Evolutionary conservation across 192 early-diverging fungal species (phyloP).

Genomic region (Gorgonomyces haynaldii): DNA sequence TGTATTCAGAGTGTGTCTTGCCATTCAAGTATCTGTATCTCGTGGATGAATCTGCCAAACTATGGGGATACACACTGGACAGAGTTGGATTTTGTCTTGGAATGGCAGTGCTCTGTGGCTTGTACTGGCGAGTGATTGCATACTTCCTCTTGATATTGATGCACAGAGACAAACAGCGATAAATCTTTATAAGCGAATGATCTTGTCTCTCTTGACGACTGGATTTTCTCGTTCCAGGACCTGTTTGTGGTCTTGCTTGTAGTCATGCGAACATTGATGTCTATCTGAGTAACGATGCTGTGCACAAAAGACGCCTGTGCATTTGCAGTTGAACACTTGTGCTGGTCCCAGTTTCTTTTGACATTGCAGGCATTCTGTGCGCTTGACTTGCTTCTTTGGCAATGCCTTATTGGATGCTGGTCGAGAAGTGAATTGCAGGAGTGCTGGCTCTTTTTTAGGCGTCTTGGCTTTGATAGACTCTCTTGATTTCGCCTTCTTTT

Average conservation of each 20-base stretch:
- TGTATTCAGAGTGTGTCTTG: too few species aligned
- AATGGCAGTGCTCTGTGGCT: constrained; percentile 12
- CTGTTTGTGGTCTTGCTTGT: constrained; percentile 28
- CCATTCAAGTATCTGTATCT: too few species aligned
- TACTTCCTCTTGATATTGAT: constrained; percentile 15
- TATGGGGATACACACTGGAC: constrained; percentile 19
- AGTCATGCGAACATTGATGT: constrained; percentile 39
- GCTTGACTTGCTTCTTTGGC: constrained; percentile 5
- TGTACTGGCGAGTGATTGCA: constrained; percentile 12
- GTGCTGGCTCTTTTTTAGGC: constrained; percentile 2
- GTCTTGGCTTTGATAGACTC: neutral
- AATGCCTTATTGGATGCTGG: constrained; percentile 1
- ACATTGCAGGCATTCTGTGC: constrained; percentile 24
- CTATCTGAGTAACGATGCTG: constrained; percentile 43
- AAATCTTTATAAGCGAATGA: constrained; percentile 8
- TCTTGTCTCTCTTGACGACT: constrained; percentile 34
- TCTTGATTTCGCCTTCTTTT: neutral
- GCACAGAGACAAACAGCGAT: constrained; percentile 20
- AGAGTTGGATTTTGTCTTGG: constrained; percentile 5
- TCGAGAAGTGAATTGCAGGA: neutral
- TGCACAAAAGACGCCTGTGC: constrained; percentile 36
- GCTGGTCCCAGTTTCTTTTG: constrained; percentile 40
- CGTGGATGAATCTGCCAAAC: too few species aligned
- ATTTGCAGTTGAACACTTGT: constrained; percentile 41
- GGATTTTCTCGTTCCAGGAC: constrained; percentile 40